Percentiles rank a stretch among this genome's conserved stretches.
Conservation (phyloP, 345 rosid species). For the Eucalyptus polybractea region DNA sequence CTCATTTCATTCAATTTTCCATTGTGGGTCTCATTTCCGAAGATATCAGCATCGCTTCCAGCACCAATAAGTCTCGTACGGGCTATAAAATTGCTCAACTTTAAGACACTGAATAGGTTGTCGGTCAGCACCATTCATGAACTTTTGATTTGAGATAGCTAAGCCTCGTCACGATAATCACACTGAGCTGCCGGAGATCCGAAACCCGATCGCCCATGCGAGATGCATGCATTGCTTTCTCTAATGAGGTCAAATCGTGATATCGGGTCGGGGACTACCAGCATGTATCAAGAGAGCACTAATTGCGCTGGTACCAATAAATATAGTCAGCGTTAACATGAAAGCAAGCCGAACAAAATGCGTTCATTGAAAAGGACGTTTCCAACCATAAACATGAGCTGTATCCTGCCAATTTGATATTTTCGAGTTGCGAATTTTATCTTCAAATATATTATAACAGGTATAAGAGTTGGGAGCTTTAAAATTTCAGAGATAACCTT, state of each 20-base stretch:
- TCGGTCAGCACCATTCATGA: not conserved
- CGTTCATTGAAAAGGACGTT: not conserved
- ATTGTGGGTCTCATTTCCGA: not conserved
- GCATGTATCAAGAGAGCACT: not conserved
- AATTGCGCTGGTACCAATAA: not conserved
- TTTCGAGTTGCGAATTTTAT: not conserved
- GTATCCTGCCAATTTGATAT: not conserved
- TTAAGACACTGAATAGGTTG: not conserved
- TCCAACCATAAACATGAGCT: not conserved
- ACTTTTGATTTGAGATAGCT: not conserved
- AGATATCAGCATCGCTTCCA: not conserved
- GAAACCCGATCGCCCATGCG: not conserved
- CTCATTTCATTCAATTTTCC: not conserved
- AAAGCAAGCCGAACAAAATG: not conserved
- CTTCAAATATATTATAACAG: not conserved
- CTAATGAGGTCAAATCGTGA: not conserved
- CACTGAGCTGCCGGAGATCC: not conserved
- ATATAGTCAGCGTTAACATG: not conserved
- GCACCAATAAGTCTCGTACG: not conserved
- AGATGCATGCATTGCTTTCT: not conserved
- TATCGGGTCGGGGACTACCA: not conserved
- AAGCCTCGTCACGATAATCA: not conserved
- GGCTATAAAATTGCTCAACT: not conserved
- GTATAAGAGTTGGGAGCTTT: not conserved
- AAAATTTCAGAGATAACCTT: not conserved